Percentiles rank a stretch among this genome's conserved stretches.
Conservation (phyloP, 306 rosid species). For the Fagus sylvatica region DNA sequence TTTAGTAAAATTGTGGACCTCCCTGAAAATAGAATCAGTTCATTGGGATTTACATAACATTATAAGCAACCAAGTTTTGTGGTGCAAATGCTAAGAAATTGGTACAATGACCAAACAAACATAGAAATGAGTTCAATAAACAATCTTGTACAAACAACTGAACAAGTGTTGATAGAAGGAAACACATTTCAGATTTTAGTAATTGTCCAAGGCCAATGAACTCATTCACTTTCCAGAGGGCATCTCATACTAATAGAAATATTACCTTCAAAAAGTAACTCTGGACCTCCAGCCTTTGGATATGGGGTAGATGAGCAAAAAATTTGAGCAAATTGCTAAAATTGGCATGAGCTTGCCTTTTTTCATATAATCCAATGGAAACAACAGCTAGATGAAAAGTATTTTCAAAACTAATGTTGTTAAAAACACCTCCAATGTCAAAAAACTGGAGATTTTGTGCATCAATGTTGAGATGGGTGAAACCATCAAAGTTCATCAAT, state of each 20-base stretch:
- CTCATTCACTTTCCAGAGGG: background rate
- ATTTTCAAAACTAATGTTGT: slow-evolving; percentile 47
- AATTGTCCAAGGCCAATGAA: background rate
- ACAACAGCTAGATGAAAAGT: slow-evolving; percentile 49
- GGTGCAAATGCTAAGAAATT: background rate
- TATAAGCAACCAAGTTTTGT: background rate
- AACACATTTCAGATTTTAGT: background rate
- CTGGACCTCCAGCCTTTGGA: slow-evolving; percentile 54
- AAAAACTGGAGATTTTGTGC: slow-evolving; percentile 56
- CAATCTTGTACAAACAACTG: too few relatives aligned
- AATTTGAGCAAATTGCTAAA: slow-evolving; percentile 49
- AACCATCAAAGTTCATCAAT: slow-evolving; percentile 61
- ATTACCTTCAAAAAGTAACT: slow-evolving; percentile 57
- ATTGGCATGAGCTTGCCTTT: slow-evolving; percentile 27
- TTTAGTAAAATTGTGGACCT: background rate
- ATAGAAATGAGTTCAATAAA: background rate
- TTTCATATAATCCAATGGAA: slow-evolving; percentile 47
- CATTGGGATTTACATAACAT: background rate
- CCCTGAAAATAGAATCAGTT: background rate
- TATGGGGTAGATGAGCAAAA: slow-evolving; percentile 46
- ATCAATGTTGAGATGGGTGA: slow-evolving; percentile 47
- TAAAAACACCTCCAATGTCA: slow-evolving; percentile 58
- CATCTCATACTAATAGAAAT: background rate
- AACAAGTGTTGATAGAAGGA: background rate
- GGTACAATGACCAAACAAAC: background rate